Percentiles rank a stretch among this genome's conserved stretches.
Evolutionary conservation across 2,329 filamentous ascomycete species (phyloP).

Genomic region (Orbilia quercus): DNA sequence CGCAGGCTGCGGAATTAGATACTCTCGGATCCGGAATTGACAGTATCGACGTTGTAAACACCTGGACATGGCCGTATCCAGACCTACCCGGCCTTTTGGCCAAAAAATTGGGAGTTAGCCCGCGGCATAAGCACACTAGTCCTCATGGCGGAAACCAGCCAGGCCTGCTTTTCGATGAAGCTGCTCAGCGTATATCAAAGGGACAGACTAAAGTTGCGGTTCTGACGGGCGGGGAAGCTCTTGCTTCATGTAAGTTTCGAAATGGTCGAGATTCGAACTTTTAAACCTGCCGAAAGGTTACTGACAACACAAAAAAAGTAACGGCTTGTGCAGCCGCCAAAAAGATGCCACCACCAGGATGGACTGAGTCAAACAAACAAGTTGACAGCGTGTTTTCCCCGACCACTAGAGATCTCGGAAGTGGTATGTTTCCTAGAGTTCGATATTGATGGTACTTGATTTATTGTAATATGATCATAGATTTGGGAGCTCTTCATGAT

Average conservation of each 20-base stretch:
- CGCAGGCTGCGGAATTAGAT: constrained; percentile 61
- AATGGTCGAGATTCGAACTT: too few relatives aligned
- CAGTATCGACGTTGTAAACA: constrained; percentile 71
- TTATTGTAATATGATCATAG: constrained; percentile 61
- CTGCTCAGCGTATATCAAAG: constrained; percentile 69
- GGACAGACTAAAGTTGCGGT: constrained; percentile 70
- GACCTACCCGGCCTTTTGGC: constrained; percentile 70
- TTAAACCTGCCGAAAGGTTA: constrained; percentile 52
- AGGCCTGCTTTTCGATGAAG: constrained; percentile 72
- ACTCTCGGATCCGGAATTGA: constrained; percentile 67
- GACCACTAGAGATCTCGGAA: constrained; percentile 65
- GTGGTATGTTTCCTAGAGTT: constrained; percentile 61
- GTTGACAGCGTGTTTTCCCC: constrained; percentile 67
- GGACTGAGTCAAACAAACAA: constrained; percentile 67
- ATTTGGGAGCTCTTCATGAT: constrained; percentile 69
- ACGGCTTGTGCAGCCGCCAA: constrained; percentile 68
- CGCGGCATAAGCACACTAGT: constrained; percentile 67
- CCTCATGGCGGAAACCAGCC: constrained; percentile 75
- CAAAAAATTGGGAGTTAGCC: constrained; percentile 66
- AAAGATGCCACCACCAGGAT: constrained; percentile 71
- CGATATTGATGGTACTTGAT: neutral
- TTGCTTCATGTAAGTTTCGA: constrained; percentile 68
- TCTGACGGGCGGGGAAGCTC: constrained; percentile 73
- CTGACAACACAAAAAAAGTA: constrained; percentile 64
- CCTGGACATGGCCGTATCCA: constrained; percentile 75